Evolutionary conservation across 2,329 filamentous ascomycete genomes (phyloP).

Genomic region (Fusarium compactum): DNA sequence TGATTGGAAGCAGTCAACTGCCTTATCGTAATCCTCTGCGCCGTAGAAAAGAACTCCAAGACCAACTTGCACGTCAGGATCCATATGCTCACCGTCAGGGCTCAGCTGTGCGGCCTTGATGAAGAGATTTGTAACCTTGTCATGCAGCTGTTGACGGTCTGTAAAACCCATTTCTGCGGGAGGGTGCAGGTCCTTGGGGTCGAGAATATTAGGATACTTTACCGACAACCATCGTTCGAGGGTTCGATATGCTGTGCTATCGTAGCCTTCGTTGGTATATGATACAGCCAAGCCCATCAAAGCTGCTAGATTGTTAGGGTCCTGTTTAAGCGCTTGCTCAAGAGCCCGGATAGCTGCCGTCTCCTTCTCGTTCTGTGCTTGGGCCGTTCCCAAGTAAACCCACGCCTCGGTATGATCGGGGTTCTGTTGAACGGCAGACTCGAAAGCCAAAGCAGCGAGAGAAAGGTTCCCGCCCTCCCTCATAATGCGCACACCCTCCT

Average conservation of each 20-base stretch:
- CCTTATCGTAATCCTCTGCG: slow-evolving; percentile 97
- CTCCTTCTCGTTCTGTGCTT: slow-evolving; percentile 99
- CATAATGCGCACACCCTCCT: slow-evolving; percentile 94
- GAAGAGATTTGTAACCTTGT: slow-evolving; percentile 90
- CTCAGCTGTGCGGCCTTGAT: slow-evolving; percentile 93
- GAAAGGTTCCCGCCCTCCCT: slow-evolving; percentile 93
- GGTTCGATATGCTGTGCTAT: slow-evolving; percentile 95
- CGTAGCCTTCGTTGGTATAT: slow-evolving; percentile 99
- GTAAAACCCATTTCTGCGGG: slow-evolving; percentile 92
- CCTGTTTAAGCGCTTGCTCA: slow-evolving; percentile 89
- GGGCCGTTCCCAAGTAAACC: slow-evolving; percentile 90
- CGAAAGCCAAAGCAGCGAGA: slow-evolving; percentile 92
- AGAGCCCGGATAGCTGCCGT: slow-evolving; percentile 93
- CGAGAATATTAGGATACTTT: slow-evolving; percentile 88
- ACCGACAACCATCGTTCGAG: slow-evolving; percentile 96
- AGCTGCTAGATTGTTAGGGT: slow-evolving; percentile 86
- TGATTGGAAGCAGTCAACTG: slow-evolving; percentile 96
- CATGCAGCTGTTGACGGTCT: slow-evolving; percentile 88
- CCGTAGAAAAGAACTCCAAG: slow-evolving; percentile 98
- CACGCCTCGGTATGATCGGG: slow-evolving; percentile 90
- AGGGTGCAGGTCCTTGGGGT: slow-evolving; percentile 77
- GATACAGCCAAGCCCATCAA: slow-evolving; percentile 96
- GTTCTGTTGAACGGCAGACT: slow-evolving; percentile 93
- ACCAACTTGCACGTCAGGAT: slow-evolving; percentile 97
- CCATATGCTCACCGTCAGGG: slow-evolving; percentile 93